Percentiles rank a stretch among this genome's conserved stretches.
Conservation (phyloP, 2,329 filamentous ascomycete species). For the Fusarium fracticaudum region DNA sequence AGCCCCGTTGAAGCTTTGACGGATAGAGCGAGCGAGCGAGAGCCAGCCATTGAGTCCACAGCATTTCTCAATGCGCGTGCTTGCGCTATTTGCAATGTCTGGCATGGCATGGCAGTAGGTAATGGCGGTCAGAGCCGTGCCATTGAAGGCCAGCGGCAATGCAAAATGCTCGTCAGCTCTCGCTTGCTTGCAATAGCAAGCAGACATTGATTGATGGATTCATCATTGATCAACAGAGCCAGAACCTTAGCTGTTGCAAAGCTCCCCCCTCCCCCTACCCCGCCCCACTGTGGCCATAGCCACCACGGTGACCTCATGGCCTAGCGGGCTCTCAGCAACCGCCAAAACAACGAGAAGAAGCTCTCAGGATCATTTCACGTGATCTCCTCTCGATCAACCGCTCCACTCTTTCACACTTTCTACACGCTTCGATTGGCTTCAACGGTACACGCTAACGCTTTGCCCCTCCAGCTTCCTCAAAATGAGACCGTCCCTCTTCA, state of each 20-base stretch:
- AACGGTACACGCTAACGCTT: slow-evolving; percentile 49
- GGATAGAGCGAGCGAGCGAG: slow-evolving; percentile 1
- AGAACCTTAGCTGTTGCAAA: slow-evolving; percentile 25
- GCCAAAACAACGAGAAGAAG: slow-evolving; percentile 23
- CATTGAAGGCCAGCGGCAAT: slow-evolving; percentile 4
- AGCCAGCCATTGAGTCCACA: slow-evolving; percentile 28
- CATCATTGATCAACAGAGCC: slow-evolving; percentile 27
- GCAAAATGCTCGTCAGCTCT: slow-evolving; percentile 8
- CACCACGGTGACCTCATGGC: slow-evolving; percentile 43
- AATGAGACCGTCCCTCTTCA: slow-evolving; percentile 57
- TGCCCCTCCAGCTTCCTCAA: slow-evolving; percentile 54
- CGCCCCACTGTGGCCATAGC: slow-evolving; percentile 32
- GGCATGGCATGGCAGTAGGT: neutral
- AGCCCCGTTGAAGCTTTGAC: slow-evolving; percentile 33
- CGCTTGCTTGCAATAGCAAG: neutral
- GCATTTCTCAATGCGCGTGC: slow-evolving; percentile 9
- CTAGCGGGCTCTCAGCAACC: slow-evolving; percentile 2
- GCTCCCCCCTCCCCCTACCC: slow-evolving; percentile 18
- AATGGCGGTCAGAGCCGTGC: slow-evolving; percentile 29
- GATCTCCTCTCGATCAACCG: slow-evolving; percentile 34
- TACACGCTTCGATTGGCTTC: slow-evolving; percentile 40
- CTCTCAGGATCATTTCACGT: slow-evolving; percentile 43
- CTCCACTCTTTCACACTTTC: slow-evolving; percentile 13
- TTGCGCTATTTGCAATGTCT: neutral
- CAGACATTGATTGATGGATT: neutral